Percentiles rank a stretch among this genome's conserved stretches.
Evolutionary conservation across 1,284 basidiomycete genomes (phyloP).

Genomic region (Moesziomyces parantarcticus): DNA sequence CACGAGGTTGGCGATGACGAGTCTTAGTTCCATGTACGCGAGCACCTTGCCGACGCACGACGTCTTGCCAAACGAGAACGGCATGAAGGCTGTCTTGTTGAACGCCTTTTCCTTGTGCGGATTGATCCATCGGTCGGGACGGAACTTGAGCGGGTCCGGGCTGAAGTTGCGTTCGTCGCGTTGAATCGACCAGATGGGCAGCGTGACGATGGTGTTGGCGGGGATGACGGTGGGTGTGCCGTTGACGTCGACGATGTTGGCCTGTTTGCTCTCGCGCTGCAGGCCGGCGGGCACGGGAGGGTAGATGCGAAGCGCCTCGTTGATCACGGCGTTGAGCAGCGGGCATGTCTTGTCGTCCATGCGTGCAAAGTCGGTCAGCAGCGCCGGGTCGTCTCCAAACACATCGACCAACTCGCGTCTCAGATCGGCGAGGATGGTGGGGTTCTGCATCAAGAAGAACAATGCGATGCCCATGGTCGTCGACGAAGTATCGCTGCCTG

Average conservation of each 20-base stretch:
- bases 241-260: constrained; percentile 18
- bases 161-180: constrained; percentile 38
- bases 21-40: constrained; percentile 36
- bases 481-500: constrained; percentile 42
- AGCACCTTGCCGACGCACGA: constrained; percentile 36
- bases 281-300: constrained; percentile 39
- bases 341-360: constrained; percentile 33
- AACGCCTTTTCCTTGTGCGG: constrained; percentile 23
- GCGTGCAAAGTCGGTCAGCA: constrained; percentile 24
- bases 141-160: constrained; percentile 29
- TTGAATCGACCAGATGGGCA: constrained; percentile 37
- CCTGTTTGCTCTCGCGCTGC: constrained; percentile 20
- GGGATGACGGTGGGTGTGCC: constrained; percentile 24
- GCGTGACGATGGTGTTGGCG: constrained; percentile 21
- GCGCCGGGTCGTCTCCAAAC: constrained; percentile 18
- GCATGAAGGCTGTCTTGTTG: constrained; percentile 30
- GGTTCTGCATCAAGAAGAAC: constrained; percentile 29
- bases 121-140: constrained; percentile 30
- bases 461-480: constrained; percentile 38
- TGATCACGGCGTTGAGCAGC: constrained; percentile 43
- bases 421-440: constrained; percentile 13
- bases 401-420: constrained; percentile 27
- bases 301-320: constrained; percentile 38
- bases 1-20: constrained; percentile 25
- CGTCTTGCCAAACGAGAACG: constrained; percentile 42